A percentile compares a stretch with the other conserved stretches of the same genome.
These are phyloP conservation scores for Chenopodium berlandieri DNA, from an alignment of 148 eudicot species.

Conservation along the genomic window DNA sequence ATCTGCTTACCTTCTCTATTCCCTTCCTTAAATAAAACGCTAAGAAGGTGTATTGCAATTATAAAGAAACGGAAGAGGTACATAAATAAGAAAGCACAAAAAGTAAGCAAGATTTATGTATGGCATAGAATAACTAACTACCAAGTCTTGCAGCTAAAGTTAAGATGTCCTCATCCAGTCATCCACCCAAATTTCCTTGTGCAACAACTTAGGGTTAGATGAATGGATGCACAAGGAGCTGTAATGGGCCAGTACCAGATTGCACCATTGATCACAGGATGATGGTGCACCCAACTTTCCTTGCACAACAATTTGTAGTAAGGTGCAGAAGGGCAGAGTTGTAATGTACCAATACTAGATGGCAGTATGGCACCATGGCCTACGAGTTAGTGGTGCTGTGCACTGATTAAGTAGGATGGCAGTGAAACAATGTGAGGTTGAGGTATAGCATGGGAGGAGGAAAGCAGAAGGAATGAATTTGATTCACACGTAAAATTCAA, in stretches of 20 bases:
- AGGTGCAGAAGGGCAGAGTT: neutral
- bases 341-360: neutral
- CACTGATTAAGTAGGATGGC: neutral
- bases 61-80: no score
- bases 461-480: neutral
- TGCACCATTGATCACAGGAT: no score
- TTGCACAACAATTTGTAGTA: neutral
- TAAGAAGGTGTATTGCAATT: no score
- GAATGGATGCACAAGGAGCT: no score
- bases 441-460: neutral
- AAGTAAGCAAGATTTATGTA: neutral
- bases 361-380: neutral
- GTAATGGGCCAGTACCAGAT: no score
- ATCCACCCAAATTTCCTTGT: no score
- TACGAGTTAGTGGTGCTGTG: neutral
- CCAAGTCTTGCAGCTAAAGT: neutral
- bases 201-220: no score
- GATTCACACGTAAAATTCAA: neutral
- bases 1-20: no score
- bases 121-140: neutral
- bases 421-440: neutral
- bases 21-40: no score
- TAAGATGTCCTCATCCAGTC: neutral
- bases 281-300: neutral
- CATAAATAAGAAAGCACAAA: neutral